phyloP scores from a whole-genome alignment of 352 stramenopile species.

The Blastocystis sp. region DNA sequence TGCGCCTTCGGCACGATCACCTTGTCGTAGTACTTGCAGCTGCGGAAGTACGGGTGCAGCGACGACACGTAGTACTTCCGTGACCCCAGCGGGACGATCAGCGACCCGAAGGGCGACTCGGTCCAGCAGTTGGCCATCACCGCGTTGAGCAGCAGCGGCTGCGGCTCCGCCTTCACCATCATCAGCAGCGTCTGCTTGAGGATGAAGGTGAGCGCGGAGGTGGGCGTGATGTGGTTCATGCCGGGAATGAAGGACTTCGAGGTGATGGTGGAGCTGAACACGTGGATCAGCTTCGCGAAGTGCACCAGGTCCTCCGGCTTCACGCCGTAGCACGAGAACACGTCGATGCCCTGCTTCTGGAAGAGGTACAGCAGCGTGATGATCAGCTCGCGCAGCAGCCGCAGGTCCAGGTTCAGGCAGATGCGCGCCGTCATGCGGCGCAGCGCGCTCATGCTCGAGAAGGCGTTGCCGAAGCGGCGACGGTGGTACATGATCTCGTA shows the following conservation, averaged over 20 bases:
- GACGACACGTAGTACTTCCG: conserved; percentile 58
- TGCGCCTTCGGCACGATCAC: conserved; percentile 64
- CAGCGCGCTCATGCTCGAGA: conserved; percentile 42
- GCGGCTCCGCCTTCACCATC: conserved; percentile 26
- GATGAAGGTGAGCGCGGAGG: conserved; percentile 61
- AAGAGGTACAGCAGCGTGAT: conserved; percentile 67
- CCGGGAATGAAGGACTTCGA: conserved; percentile 35
- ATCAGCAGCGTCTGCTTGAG: conserved; percentile 51
- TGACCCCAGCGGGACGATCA: conserved; percentile 8
- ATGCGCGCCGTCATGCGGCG: conserved; percentile 66
- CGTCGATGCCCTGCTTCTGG: conserved; percentile 56
- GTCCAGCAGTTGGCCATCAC: conserved; percentile 53
- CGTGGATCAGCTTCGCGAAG: conserved; percentile 68
- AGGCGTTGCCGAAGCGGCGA: conserved; percentile 59
- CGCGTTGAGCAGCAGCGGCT: conserved; percentile 12
- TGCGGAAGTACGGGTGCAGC: conserved; percentile 41
- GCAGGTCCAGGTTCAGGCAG: conserved; percentile 64
- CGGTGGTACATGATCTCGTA: conserved; percentile 47
- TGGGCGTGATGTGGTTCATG: conserved; percentile 36
- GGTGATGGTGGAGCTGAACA: conserved; percentile 56
- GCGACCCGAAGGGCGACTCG: conserved; percentile 28
- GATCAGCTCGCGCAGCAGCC: conserved; percentile 61
- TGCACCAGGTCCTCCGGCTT: conserved; percentile 41
- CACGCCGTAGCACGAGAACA: conserved; percentile 50
- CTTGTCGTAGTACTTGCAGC: conserved; percentile 59